Evolutionary conservation across 176 grass and related monocot species (phyloP).

Genomic region (Eremochloa ophiuroides): DNA sequence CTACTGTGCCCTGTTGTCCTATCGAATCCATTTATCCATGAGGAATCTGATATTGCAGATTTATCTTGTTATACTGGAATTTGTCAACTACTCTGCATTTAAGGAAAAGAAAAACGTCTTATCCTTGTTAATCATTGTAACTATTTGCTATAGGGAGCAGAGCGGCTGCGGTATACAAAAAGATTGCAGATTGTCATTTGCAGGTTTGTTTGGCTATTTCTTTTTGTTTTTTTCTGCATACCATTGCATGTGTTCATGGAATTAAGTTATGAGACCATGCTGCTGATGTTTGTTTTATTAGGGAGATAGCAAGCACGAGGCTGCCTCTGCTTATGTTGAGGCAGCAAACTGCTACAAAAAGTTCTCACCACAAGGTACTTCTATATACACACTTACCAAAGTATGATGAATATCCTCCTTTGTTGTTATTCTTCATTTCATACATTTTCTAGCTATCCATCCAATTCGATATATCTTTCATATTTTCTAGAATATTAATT

Average conservation of each 20-base stretch:
- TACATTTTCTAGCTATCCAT: neutral
- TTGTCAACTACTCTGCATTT: neutral
- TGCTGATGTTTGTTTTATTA: conserved; percentile 24
- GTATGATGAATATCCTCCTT: neutral
- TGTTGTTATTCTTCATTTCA: neutral
- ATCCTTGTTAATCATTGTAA: neutral
- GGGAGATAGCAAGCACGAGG: conserved; percentile 76
- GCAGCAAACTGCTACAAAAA: conserved; percentile 92
- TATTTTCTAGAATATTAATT: neutral
- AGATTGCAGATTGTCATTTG: conserved; percentile 3
- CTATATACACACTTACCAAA: neutral
- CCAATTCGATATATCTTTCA: neutral
- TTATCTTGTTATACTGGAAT: neutral
- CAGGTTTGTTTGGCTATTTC: neutral
- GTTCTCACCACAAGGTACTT: conserved; percentile 57
- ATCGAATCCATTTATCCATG: neutral
- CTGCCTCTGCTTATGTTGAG: conserved; percentile 71
- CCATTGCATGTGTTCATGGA: neutral
- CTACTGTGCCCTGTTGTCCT: neutral
- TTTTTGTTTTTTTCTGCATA: neutral
- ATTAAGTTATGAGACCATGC: neutral
- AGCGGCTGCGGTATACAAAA: conserved; percentile 3
- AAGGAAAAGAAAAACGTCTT: neutral
- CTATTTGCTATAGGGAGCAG: conserved; percentile 3
- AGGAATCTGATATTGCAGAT: neutral